phyloP scores from a whole-genome alignment of 331 rosid species.

The Pyracantha coccinea region DNA sequence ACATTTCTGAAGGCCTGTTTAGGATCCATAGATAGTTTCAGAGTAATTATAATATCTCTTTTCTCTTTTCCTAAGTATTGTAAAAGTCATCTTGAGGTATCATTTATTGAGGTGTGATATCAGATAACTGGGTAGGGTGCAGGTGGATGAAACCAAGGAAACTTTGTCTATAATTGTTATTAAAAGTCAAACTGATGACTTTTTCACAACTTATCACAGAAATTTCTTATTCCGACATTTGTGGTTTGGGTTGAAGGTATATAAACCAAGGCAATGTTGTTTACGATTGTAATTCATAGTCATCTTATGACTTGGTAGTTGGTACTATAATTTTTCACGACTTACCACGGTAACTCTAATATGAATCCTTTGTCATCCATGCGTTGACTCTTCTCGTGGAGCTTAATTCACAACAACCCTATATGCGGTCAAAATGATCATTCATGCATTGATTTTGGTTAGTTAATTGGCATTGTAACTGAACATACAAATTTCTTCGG shows the following conservation, averaged over 20 bases:
- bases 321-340: not conserved
- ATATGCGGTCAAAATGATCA: not conserved
- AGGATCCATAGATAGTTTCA: not conserved
- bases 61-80: not conserved
- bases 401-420: not conserved
- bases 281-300: not conserved
- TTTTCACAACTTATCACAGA: not conserved
- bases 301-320: not conserved
- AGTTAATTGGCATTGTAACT: not conserved
- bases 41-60: not conserved
- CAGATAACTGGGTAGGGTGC: not conserved
- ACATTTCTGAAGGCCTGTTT: too few relatives aligned
- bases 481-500: slow-evolving; percentile 1
- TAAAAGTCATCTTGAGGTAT: not conserved
- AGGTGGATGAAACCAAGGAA: not conserved
- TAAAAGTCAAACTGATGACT: not conserved
- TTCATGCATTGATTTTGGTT: not conserved
- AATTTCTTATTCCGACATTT: not conserved
- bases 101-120: not conserved
- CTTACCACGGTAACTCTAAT: not conserved
- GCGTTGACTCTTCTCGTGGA: not conserved
- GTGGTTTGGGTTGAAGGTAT: not conserved
- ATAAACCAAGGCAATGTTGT: not conserved
- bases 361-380: not conserved
- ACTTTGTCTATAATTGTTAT: not conserved